Percentiles rank a stretch among this genome's conserved stretches.
These are phyloP conservation scores for Aspergillus alliaceus DNA, from an alignment of 2,329 filamentous ascomycete species.

Conservation along the genomic window DNA sequence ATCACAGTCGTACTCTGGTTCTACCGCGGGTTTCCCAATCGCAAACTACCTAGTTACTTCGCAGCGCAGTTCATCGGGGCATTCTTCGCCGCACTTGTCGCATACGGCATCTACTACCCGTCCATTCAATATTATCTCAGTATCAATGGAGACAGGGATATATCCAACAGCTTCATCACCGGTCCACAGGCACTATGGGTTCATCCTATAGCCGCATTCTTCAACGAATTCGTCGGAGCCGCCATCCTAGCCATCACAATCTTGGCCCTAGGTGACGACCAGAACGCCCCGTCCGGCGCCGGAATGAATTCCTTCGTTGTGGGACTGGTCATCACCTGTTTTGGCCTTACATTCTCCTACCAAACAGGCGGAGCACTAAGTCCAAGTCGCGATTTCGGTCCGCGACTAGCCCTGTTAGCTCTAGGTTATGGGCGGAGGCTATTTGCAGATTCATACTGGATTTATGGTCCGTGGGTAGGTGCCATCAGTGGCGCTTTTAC, in stretches of 20 bases:
- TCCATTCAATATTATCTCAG: conserved; percentile 38
- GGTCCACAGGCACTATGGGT: conserved; percentile 43
- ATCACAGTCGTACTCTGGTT: conserved; percentile 49
- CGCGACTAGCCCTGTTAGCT: conserved; percentile 46
- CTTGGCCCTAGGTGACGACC: conserved; percentile 48
- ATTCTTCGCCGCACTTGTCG: conserved; percentile 50
- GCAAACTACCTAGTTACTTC: conserved; percentile 53
- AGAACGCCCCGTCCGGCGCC: conserved; percentile 50
- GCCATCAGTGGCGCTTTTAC: conserved; percentile 41
- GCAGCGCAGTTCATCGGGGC: conserved; percentile 55
- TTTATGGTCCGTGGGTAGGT: conserved; percentile 47
- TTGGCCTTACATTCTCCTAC: conserved; percentile 42
- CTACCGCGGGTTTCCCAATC: conserved; percentile 55
- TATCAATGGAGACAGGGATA: conserved; percentile 23
- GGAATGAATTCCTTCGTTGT: conserved; percentile 55
- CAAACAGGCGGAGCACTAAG: conserved; percentile 53
- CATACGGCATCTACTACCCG: conserved; percentile 45
- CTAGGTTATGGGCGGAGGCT: conserved; percentile 46
- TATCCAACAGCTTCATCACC: conserved; percentile 47
- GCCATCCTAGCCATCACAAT: conserved; percentile 43
- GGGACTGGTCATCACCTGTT: conserved; percentile 42
- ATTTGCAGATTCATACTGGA: conserved; percentile 47
- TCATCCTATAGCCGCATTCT: conserved; percentile 42
- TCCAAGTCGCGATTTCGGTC: conserved; percentile 52
- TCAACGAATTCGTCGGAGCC: conserved; percentile 50